These are phyloP conservation scores for Penicillium canescens DNA, from an alignment of 495 filamentous ascomycete genomes.

Conservation along the genomic window DNA sequence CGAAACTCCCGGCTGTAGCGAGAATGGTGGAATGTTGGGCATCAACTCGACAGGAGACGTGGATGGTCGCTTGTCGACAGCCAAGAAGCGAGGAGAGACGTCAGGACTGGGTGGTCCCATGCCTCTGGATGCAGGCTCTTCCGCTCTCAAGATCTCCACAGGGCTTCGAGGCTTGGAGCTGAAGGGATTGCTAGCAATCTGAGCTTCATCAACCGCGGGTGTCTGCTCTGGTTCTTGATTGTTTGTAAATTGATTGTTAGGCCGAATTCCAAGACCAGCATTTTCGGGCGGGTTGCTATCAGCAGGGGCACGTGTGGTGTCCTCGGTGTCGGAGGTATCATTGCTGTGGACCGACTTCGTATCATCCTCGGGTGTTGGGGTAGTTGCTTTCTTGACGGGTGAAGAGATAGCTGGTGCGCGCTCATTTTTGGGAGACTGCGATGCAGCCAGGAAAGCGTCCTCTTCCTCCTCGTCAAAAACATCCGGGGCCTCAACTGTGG, in stretches of 20 bases:
- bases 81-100: conserved; percentile 43
- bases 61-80: conserved; percentile 48
- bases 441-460: conserved; percentile 58
- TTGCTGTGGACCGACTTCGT: conserved; percentile 41
- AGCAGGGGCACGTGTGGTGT: conserved; percentile 36
- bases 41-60: conserved; percentile 56
- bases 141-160: conserved; percentile 31
- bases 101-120: conserved; percentile 39
- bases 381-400: conserved; percentile 1
- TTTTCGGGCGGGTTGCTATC: conserved; percentile 31
- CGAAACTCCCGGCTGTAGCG: conserved; percentile 42
- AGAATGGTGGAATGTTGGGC: conserved; percentile 45
- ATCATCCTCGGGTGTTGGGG: conserved; percentile 19
- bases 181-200: conserved; percentile 24
- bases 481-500: conserved; percentile 71
- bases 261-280: conserved; percentile 50
- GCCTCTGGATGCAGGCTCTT: conserved; percentile 27
- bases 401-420: neutral
- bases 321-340: conserved; percentile 34
- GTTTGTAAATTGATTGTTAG: conserved; percentile 17
- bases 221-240: neutral
- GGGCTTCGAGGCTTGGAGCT: conserved; percentile 21
- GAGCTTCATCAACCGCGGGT: conserved; percentile 12
- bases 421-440: conserved; percentile 30
- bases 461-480: conserved; percentile 97